These are phyloP conservation scores for Ambrosiella beaveri DNA, from an alignment of 2,329 filamentous ascomycete species.

Conservation along the genomic window DNA sequence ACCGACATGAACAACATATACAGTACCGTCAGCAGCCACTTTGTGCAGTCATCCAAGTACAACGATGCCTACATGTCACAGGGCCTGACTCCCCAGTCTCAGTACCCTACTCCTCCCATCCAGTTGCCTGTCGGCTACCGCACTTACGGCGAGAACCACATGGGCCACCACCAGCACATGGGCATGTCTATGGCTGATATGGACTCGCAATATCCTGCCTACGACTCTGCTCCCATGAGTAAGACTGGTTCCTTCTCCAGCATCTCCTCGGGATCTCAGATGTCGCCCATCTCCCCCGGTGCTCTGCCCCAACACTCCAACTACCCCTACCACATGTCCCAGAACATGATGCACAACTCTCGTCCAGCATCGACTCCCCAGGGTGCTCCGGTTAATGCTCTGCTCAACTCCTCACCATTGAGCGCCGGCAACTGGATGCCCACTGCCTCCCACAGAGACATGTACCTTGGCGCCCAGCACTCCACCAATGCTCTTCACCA, in stretches of 20 bases:
- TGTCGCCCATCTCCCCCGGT: constrained; percentile 8
- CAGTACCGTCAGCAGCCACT: constrained; percentile 1
- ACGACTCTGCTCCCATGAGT: constrained; percentile 5
- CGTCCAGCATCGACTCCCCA: not conserved
- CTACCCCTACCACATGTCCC: not conserved
- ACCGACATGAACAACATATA: constrained; percentile 6
- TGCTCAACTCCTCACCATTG: constrained; percentile 12
- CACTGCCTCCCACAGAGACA: not conserved
- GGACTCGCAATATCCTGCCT: not conserved
- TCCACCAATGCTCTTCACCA: constrained; percentile 2
- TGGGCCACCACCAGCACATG: not conserved
- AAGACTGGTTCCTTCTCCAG: constrained; percentile 8
- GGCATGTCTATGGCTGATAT: not conserved
- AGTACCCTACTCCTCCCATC: not conserved
- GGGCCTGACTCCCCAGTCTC: constrained; percentile 2
- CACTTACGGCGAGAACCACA: not conserved
- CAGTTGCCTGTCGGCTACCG: constrained; percentile 8
- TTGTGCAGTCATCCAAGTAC: constrained; percentile 2
- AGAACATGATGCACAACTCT: not conserved
- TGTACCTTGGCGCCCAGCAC: constrained; percentile 9
- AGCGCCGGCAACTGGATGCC: constrained; percentile 2
- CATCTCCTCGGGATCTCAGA: constrained; percentile 7
- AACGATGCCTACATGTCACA: not conserved
- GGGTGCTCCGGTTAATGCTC: constrained; percentile 3
- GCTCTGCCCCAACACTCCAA: not conserved